Conservation (phyloP, 345 rosid species). For the Xanthoceras sorbifolium region DNA sequence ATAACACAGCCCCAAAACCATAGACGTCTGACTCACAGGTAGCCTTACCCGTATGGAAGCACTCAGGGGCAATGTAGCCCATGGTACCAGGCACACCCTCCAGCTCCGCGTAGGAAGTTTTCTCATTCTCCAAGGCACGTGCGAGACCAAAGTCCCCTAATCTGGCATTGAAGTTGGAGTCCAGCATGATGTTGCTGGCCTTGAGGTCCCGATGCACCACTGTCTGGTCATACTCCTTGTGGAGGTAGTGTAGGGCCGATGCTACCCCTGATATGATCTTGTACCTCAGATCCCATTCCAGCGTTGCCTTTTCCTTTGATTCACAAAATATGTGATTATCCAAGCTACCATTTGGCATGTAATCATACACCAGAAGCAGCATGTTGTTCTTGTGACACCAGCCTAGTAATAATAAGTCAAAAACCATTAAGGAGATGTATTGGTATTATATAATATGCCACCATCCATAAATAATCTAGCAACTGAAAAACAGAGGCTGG, state of each 20-base stretch:
- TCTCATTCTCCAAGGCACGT: slow-evolving; percentile 53
- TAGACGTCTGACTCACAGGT: slow-evolving; percentile 61
- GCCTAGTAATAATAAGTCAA: slow-evolving; percentile 24
- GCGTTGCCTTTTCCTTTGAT: slow-evolving; percentile 18
- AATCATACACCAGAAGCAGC: slow-evolving; percentile 56
- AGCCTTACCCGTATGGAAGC: slow-evolving; percentile 59
- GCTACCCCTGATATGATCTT: slow-evolving; percentile 54
- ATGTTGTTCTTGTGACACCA: slow-evolving; percentile 61
- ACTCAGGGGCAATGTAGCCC: slow-evolving; percentile 63
- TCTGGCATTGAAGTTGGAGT: slow-evolving; percentile 54
- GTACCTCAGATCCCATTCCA: slow-evolving; percentile 45
- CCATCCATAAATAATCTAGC: neutral
- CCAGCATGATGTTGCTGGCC: slow-evolving; percentile 65
- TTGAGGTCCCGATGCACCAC: slow-evolving; percentile 72
- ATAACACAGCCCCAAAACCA: slow-evolving; percentile 56
- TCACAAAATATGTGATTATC: slow-evolving; percentile 48
- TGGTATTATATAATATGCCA: neutral
- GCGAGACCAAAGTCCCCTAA: slow-evolving; percentile 66
- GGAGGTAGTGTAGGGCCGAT: slow-evolving; percentile 60
- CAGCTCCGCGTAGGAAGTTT: slow-evolving; percentile 53
- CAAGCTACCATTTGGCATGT: slow-evolving; percentile 67
- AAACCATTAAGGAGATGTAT: neutral
- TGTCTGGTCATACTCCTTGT: slow-evolving; percentile 56
- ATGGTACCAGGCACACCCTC: slow-evolving; percentile 56
- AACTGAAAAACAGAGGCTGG: neutral